Evolutionary conservation across 1,284 basidiomycete genomes (phyloP), one percentile per base, ranked within the genome.

Genomic region (Irpex lacteus): DNA sequence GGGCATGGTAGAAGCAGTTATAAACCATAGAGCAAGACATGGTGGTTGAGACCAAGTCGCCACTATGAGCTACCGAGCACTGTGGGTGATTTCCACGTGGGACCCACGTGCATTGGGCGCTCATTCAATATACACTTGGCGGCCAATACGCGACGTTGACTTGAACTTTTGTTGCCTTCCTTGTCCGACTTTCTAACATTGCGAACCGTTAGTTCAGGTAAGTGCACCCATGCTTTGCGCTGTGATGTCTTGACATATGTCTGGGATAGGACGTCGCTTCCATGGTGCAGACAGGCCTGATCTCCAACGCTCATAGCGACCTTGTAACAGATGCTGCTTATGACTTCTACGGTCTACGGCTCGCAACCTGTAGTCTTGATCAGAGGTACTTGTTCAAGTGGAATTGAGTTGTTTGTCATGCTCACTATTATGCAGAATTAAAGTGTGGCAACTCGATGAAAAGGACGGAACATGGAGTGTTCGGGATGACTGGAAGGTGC

Each of bases 401-500:
- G 2, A 56, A 56, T 5, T 34, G 64, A 44, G 15, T 44, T 44
- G 3, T 3, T 2, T 26, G 26, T 2, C 2, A 26, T 26, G 15
- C 11, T 44, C 11, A 44, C 5, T 26, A 34, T 26, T 8, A 53
- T 44, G 44, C 62, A 94, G 89, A 73, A 90, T 96, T 71, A 96
- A 95, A 77, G 77, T 95, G 38, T 96, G 93, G 89, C 81, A 83
- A 54, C 75, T 93, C 49, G 87, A 93, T 65, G 87, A 91, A 69
- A 76, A 72, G 3, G 87, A 84, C 38, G 90, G 90, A 0, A 81
- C 78, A 5, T 96, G 94, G 93, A 83, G 76, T 37, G 81, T 86
- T 1, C 88, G 93, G 70, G 89, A 92, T 63, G 92, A 95, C 71
- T 96, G 95, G 94, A 95, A 95, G 82, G 93, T 92, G 64, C 40